Evolutionary conservation across 495 filamentous ascomycete genomes (phyloP), one percentile per base, ranked within the genome.

Genomic region (Aspergillus steynii): DNA sequence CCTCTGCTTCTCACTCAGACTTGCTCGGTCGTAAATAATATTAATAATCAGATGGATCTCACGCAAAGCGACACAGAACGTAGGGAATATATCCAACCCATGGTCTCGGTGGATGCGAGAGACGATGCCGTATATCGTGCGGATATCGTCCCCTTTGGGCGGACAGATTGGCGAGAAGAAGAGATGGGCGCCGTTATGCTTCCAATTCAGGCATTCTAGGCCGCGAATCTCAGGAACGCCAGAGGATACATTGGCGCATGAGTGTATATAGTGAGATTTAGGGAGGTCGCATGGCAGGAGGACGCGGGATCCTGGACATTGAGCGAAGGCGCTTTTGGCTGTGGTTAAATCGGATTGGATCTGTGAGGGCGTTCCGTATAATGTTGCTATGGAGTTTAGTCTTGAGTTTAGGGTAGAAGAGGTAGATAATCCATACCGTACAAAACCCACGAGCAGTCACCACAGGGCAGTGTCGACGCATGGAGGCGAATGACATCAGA

Each of bases 101-200:
- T 61, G 75, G 65, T 72, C 76, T 20, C 20, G 20, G 20, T 20
- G 20, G 20, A 20, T 20, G 20, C 20, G 20, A 20, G 20, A 20
- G 20, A 20, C 20, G 20, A 20, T 20, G 20, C 20, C 20, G 20
- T 20, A 20, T 20, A 20, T 20, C 20, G 20, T 20, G 20, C 20
- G 20, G 20, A 20, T 20, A 10, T 85, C 83, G 1, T 70, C 68
- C 8, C 79, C 82, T n/a, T 76, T 65, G 32, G 81, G 80, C n/a
- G 77, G 77, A 8, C 74, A 69, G 53, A 87, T 83, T 25, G 85
- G 85, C n/a, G 74, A 77, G 69, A 85, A 87, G 66, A 80, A 81
- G 2, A 86, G 60, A 65, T 86, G 83, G 1, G 73, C 75, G 12
- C 81, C 83, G 63, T 54, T 55, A 20, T 28, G 31, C 27, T 25